Conservation (phyloP, 2,329 filamentous ascomycete genomes). For the Beauveria scarabaeidicola region DNA sequence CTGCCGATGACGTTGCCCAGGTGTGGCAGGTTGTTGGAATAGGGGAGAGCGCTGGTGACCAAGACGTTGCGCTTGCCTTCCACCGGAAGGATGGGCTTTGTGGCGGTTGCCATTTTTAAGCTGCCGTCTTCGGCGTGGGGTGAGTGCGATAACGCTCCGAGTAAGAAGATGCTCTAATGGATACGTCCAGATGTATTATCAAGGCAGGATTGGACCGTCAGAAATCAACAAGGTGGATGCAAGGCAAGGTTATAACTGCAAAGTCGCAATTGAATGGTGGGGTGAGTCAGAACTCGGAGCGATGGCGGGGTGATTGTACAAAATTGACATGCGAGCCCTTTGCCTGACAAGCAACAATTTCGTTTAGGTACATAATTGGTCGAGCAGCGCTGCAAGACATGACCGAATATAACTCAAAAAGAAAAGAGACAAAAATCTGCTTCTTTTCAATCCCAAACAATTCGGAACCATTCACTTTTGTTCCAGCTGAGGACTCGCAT, state of each 20-base stretch:
- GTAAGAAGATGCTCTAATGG: no score
- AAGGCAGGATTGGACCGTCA: background rate
- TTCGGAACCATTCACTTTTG: no score
- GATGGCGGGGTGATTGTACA: constrained; percentile 11
- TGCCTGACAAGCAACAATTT: background rate
- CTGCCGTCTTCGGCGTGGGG: background rate
- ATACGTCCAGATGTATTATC: background rate
- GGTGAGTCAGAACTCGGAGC: constrained; percentile 9
- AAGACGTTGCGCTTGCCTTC: constrained; percentile 78
- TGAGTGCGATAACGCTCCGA: background rate
- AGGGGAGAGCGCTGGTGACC: constrained; percentile 85
- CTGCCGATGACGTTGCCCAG: constrained; percentile 83
- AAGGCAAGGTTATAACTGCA: background rate
- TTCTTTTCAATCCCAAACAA: background rate
- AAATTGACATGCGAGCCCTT: constrained; percentile 6
- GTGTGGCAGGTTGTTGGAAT: constrained; percentile 69
- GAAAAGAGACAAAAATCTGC: background rate
- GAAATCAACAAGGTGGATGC: background rate
- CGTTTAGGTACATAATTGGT: constrained; percentile 11
- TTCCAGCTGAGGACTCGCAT: no score
- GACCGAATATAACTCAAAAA: background rate
- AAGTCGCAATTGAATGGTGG: constrained; percentile 4
- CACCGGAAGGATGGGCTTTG: constrained; percentile 49
- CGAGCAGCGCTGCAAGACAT: background rate
- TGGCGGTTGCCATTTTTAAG: constrained; percentile 8